Evolutionary conservation across 768 basidiomycete genomes (phyloP), one percentile per base, ranked within the genome.

Genomic region (Dacryopinax spathularia): DNA sequence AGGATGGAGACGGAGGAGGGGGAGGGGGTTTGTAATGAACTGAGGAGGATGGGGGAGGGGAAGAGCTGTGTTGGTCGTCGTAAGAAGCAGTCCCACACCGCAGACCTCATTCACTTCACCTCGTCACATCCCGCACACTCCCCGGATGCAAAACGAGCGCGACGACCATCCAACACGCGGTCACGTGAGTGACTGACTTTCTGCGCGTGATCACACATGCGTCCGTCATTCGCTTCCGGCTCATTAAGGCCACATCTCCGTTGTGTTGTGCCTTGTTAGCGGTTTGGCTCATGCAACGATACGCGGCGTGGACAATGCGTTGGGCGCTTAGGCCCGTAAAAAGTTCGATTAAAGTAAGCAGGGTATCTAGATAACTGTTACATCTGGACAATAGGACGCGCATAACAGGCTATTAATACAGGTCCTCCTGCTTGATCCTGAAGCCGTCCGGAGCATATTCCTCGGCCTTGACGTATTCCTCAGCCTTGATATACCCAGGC

Each of bases 191-290:
- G 48, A 25, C 5, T 56, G 48, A 56, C 48, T 56, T 56, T 56
- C 48, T 9, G 25, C 15, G 48, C 48, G 48, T 56, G 48, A 56
- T 56, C 48, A 56, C 48, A 56, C 13, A 56, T 56, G 48, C 48
- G 7, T 56, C 48, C 48, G 48, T 29, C 48, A 56, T 56, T 20
- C 48, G 48, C 48, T 56, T 29, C 48, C 48, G 48, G 18, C 18
- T 18, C 5, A 41, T 41, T 22, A 41, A 15, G 18, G 22, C 39
- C 36, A 37, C n/a, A 10, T n/a, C 36, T 37, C 12, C n/a, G 10
- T n/a, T 37, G 12, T 12, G n/a, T 37, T n/a, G 10, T n/a, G 12
- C 10, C n/a, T n/a, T 37, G 12, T n/a, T n/a, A 10, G 12, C n/a
- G 12, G 12, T 37, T n/a, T n/a, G 12, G 12, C 36, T 37, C 36